Evolutionary conservation across 1,139 yeast genomes (phyloP), one percentile per base, ranked within the genome.

Genomic region (Kluyveromyces marxianus): DNA sequence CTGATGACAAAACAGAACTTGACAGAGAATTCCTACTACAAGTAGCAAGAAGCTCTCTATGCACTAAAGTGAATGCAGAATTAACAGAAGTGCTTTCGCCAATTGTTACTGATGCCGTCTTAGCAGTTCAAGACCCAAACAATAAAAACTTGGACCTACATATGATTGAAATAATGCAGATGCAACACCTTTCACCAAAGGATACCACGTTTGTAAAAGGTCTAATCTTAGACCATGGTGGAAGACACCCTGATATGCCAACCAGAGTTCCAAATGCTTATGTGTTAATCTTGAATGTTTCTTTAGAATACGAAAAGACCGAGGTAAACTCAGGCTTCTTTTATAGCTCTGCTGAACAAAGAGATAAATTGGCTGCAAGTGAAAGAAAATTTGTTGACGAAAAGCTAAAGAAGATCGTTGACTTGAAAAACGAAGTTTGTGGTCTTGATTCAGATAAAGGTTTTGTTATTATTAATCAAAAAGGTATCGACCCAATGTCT

Each of bases 181-280:
- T 94, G 97, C 97, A 92, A 75, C 94, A 86, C 60, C 85, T 90
- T 54, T 76, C 83, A 39, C 87, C 94, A 40, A 77, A 80, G 52
- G 95, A 90, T 49, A 90, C 98, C 25, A 77, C 77, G 58, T 78
- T 94, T 53, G 74, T 94, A 54, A 81, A 77, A 58, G 99, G 99
- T 39, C 76, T 94, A 56, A 97, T 92, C 35, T 75, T 94, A 55
- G 99, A 94, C 65, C 99, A 94, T 65, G 99, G 99, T 52, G 97
- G 97, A 14, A 81, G 99, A 65, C 98, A 94, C 71, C 99, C 99
- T 37, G 98, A 92, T 67, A 94, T 94, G 99, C 98, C 98, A 48
- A 85, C 81, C 57, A 70, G 81, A 48, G 83, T 92, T 25, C 78
- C 79, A 55, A 87, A 92, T 66, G 96, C 97, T 1, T 74, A 79